Evolutionary conservation across 2,329 filamentous ascomycete genomes (phyloP).

Genomic region (Cytospora piceae): DNA sequence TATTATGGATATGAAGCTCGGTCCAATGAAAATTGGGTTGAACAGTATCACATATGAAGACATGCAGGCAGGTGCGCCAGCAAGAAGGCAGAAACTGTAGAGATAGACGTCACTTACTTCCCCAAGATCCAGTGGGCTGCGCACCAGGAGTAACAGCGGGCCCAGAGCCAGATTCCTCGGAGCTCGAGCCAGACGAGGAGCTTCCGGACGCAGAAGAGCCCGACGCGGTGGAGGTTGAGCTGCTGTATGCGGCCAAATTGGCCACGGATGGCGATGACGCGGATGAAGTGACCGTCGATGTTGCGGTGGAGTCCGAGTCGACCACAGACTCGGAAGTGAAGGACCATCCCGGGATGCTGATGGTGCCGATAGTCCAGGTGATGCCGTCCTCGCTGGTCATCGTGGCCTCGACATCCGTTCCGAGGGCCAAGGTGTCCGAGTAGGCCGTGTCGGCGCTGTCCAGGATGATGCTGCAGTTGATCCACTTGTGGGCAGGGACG

Average conservation of each 20-base stretch:
- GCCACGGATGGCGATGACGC: not conserved
- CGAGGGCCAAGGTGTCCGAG: conserved; percentile 21
- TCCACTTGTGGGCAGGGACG: conserved; percentile 29
- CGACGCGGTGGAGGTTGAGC: not conserved
- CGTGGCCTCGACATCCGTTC: conserved; percentile 20
- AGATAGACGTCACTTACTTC: not conserved
- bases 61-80: too few relatives aligned
- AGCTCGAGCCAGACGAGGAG: not conserved
- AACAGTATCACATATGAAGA: too few relatives aligned
- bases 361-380: conserved; percentile 29
- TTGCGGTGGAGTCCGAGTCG: not conserved
- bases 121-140: conserved; percentile 8
- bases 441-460: conserved; percentile 25
- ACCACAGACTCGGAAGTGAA: conserved; percentile 17
- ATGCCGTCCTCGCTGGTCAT: conserved; percentile 28
- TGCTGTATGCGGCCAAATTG: not conserved
- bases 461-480: conserved; percentile 29
- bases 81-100: not conserved
- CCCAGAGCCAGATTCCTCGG: not conserved
- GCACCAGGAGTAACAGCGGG: not conserved
- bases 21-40: not conserved
- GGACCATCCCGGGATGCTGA: conserved; percentile 26
- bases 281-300: not conserved
- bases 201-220: not conserved
- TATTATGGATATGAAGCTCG: not conserved